Evolutionary conservation across 176 grass and related monocot species (phyloP).

Genomic region (Tillandsia leiboldiana): DNA sequence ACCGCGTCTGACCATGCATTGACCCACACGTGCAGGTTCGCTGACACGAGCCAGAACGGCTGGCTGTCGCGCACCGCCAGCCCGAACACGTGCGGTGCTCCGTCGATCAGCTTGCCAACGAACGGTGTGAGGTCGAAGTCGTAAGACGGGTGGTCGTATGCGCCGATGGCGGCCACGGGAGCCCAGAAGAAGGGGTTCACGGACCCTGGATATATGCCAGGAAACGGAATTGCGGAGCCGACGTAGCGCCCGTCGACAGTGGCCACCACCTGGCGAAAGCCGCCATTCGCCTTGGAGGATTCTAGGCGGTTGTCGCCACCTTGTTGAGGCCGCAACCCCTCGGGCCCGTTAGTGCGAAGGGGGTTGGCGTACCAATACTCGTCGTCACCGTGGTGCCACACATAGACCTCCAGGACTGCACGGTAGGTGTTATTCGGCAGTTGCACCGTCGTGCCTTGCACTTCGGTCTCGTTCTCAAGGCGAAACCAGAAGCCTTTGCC

Average conservation of each 20-base stretch:
- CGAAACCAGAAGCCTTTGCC: constrained; percentile 51
- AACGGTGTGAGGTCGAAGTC: constrained; percentile 57
- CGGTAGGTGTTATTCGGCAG: constrained; percentile 51
- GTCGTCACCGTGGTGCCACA: constrained; percentile 43
- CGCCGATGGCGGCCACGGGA: constrained; percentile 41
- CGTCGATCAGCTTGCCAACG: constrained; percentile 40
- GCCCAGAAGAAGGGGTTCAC: constrained; percentile 56
- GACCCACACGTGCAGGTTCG: constrained; percentile 57
- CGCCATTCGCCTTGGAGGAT: constrained; percentile 27
- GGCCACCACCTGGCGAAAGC: constrained; percentile 38
- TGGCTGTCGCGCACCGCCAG: constrained; percentile 39
- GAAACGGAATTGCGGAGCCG: constrained; percentile 47
- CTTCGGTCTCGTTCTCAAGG: constrained; percentile 28
- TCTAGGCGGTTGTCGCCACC: constrained; percentile 32
- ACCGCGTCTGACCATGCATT: constrained; percentile 34
- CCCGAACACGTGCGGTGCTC: constrained; percentile 38
- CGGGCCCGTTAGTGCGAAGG: neutral
- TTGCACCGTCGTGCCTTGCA: constrained; percentile 29
- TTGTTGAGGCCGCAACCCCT: neutral
- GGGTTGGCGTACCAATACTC: constrained; percentile 60
- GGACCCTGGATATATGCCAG: constrained; percentile 45
- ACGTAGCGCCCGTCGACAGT: constrained; percentile 35
- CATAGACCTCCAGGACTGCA: constrained; percentile 57
- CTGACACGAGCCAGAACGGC: constrained; percentile 41
- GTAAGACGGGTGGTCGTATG: constrained; percentile 47